phyloP scores from a whole-genome alignment of 2,329 filamentous ascomycete genomes.

The Colletotrichum magnum region DNA sequence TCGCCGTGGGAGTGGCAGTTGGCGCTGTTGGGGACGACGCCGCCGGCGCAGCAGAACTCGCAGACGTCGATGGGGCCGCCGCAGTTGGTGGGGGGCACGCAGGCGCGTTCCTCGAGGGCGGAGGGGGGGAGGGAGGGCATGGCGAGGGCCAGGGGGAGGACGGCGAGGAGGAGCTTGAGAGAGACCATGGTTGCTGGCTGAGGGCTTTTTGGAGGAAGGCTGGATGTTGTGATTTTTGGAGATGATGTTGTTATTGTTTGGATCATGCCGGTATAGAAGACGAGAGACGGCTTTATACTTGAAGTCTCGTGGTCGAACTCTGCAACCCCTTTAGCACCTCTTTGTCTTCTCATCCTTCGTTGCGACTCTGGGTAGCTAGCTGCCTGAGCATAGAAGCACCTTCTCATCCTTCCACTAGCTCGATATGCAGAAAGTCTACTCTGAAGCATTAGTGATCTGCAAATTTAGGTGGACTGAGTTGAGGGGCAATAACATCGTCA shows the following conservation, averaged over 20 bases:
- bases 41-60: constrained; percentile 30
- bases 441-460: too few relatives aligned
- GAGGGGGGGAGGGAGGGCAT: constrained; percentile 7
- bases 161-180: constrained; percentile 17
- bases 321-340: background rate
- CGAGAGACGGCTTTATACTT: background rate
- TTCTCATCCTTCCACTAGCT: background rate
- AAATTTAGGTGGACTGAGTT: too few relatives aligned
- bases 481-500: too few relatives aligned
- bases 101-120: constrained; percentile 2
- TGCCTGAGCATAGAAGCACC: background rate
- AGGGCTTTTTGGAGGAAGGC: background rate
- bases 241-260: background rate
- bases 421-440: background rate
- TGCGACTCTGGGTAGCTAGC: background rate
- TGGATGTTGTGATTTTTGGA: background rate
- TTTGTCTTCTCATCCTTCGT: background rate
- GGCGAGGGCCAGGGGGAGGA: constrained; percentile 20
- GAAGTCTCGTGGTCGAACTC: background rate
- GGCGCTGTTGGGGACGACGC: constrained; percentile 21
- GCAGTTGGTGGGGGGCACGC: constrained; percentile 22
- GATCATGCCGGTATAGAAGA: background rate
- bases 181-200: constrained; percentile 15
- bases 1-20: constrained; percentile 33
- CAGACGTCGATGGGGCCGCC: constrained; percentile 23